Conservation (phyloP, 164 flowering plant species). For the Saururus chinensis region DNA sequence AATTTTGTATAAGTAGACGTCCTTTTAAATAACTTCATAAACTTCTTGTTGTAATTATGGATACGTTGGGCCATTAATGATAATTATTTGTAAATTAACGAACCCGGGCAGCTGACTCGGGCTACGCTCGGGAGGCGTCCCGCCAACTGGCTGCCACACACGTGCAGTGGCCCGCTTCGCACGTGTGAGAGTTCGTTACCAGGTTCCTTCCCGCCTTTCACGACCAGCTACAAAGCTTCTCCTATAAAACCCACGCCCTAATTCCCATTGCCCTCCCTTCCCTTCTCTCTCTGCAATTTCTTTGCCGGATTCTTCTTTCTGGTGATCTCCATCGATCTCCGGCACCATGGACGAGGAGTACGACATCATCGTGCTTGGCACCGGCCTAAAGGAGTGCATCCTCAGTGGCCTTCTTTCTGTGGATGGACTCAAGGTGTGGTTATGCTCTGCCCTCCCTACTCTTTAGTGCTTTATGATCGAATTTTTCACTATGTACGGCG, state of each 20-base stretch:
- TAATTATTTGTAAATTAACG: too few relatives aligned
- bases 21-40: too few relatives aligned
- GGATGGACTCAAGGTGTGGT: conserved; percentile 12
- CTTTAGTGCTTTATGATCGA: too few relatives aligned
- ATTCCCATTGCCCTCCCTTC: background rate
- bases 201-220: background rate
- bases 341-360: conserved; percentile 23
- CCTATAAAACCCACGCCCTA: background rate
- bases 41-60: too few relatives aligned
- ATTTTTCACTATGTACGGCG: too few relatives aligned
- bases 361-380: conserved; percentile 21
- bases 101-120: too few relatives aligned
- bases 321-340: background rate
- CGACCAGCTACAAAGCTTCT: background rate
- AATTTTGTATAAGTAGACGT: too few relatives aligned
- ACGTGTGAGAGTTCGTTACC: background rate
- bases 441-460: too few relatives aligned
- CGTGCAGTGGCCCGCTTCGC: background rate
- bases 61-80: too few relatives aligned
- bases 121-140: too few relatives aligned
- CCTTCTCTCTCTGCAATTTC: background rate
- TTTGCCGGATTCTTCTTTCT: too few relatives aligned
- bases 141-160: background rate
- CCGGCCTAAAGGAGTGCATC: conserved; percentile 22
- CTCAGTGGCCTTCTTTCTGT: conserved; percentile 23